Evolutionary conservation across 1,284 basidiomycete species (phyloP).

Genomic region (Microbotryum intermedium): DNA sequence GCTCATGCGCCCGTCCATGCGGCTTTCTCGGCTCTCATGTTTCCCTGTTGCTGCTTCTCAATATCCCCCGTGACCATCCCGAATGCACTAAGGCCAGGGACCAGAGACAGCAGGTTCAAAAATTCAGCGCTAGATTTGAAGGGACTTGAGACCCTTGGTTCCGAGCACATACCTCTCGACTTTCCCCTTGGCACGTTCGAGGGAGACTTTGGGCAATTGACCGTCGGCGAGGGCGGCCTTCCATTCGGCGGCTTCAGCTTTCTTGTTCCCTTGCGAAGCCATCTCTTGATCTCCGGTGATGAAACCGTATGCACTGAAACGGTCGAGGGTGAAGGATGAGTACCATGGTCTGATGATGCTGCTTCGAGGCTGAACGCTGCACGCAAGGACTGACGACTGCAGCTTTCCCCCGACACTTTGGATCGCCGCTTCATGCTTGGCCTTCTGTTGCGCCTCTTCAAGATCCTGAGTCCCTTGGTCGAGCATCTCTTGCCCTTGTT

Average conservation of each 20-base stretch:
- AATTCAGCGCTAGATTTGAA: no score
- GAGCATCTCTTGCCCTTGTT: conserved; percentile 33
- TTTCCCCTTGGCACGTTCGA: conserved; percentile 21
- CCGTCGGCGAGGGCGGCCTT: conserved; percentile 32
- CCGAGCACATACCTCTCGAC: conserved; percentile 28
- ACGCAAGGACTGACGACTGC: conserved; percentile 35
- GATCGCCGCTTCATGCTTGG: conserved; percentile 35
- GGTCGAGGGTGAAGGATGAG: neutral
- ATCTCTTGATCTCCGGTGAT: conserved; percentile 38
- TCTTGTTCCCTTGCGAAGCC: conserved; percentile 38
- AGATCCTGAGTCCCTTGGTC: conserved; percentile 36
- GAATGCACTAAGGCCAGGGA: conserved; percentile 24
- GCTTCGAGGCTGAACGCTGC: neutral
- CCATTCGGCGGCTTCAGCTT: conserved; percentile 39
- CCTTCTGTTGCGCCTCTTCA: conserved; percentile 35
- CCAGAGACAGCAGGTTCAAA: no score
- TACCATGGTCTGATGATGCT: no score
- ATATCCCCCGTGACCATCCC: conserved; percentile 39
- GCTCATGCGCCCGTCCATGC: conserved; percentile 36
- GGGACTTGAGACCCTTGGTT: no score
- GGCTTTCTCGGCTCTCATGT: conserved; percentile 37
- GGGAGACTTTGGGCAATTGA: conserved; percentile 4
- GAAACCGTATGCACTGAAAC: conserved; percentile 37
- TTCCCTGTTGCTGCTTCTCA: conserved; percentile 40
- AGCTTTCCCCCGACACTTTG: conserved; percentile 37